Evolutionary conservation across 306 rosid species (phyloP).

Genomic region (Mimosa bimucronata): DNA sequence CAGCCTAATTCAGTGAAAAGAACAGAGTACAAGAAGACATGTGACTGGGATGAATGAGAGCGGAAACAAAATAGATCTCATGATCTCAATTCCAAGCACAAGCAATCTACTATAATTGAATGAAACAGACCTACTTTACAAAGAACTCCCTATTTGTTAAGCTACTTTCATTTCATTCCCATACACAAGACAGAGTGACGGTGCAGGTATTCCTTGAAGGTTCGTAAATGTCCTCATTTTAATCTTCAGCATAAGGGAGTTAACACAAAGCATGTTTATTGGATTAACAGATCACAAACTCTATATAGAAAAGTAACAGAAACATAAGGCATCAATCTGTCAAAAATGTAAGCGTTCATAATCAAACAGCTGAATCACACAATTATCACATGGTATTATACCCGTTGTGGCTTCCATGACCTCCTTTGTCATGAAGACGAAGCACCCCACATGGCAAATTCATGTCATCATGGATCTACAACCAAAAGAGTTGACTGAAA

Average conservation of each 20-base stretch:
- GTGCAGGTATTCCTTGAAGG: conserved; percentile 14
- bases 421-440: conserved; percentile 79
- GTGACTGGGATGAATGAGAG: conserved; percentile 32
- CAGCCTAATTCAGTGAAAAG: conserved; percentile 58
- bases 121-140: neutral
- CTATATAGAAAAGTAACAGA: conserved; percentile 17
- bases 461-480: conserved; percentile 90
- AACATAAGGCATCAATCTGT: conserved; percentile 19
- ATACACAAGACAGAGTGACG: conserved; percentile 26
- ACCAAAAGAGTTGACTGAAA: conserved; percentile 2
- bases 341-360: conserved; percentile 21
- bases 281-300: conserved; percentile 5
- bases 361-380: conserved; percentile 15
- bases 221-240: neutral
- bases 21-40: conserved; percentile 26
- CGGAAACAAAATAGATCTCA: conserved; percentile 26
- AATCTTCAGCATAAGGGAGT: conserved; percentile 24
- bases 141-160: neutral
- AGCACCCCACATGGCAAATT: conserved; percentile 93
- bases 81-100: conserved; percentile 24
- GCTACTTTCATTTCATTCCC: conserved; percentile 19
- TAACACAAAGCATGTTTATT: conserved; percentile 7
- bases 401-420: conserved; percentile 91
- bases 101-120: conserved; percentile 25
- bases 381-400: conserved; percentile 37